Percentiles rank a stretch among this genome's conserved stretches.
phyloP scores from a whole-genome alignment of 1,284 basidiomycete species.

The Cryptococcus sp. region DNA sequence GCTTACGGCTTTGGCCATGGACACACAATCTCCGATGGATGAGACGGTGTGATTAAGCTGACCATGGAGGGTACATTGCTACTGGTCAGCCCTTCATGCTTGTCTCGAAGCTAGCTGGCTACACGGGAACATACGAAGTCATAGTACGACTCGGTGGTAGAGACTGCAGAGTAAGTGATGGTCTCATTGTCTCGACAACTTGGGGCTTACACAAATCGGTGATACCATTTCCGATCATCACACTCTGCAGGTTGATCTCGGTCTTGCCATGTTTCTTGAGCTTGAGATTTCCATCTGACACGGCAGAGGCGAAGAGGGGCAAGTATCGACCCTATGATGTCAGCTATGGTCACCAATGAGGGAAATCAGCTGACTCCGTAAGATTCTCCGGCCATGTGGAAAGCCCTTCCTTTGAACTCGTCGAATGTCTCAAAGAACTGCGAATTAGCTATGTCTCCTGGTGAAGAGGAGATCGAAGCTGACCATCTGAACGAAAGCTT shows the following conservation, averaged over 20 bases:
- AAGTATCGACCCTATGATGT: conserved; percentile 65
- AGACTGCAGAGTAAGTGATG: conserved; percentile 13
- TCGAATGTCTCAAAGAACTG: conserved; percentile 67
- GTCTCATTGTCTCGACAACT: not conserved
- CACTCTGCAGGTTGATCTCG: conserved; percentile 70
- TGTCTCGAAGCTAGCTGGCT: not conserved
- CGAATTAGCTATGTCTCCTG: not conserved
- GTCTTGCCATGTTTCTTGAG: conserved; percentile 59
- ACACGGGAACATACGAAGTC: conserved; percentile 28
- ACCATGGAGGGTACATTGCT: conserved; percentile 42
- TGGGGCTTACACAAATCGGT: conserved; percentile 45
- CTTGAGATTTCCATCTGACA: conserved; percentile 70
- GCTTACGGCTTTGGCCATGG: conserved; percentile 41
- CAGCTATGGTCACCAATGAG: not conserved
- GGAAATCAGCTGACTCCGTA: conserved; percentile 31
- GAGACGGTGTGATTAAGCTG: conserved; percentile 38
- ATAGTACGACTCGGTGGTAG: conserved; percentile 39
- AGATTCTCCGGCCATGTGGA: conserved; percentile 65
- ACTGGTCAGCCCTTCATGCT: not conserved
- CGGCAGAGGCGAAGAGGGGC: conserved; percentile 72
- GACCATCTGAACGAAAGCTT: conserved; percentile 63
- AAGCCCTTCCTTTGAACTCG: conserved; percentile 59
- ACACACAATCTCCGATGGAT: conserved; percentile 35
- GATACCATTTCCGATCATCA: conserved; percentile 68
- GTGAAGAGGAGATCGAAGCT: conserved; percentile 3